Base-by-base conservation (phyloP, 2,329 filamentous ascomycete genomes). In the Corniculantispora saksenae region DNA sequence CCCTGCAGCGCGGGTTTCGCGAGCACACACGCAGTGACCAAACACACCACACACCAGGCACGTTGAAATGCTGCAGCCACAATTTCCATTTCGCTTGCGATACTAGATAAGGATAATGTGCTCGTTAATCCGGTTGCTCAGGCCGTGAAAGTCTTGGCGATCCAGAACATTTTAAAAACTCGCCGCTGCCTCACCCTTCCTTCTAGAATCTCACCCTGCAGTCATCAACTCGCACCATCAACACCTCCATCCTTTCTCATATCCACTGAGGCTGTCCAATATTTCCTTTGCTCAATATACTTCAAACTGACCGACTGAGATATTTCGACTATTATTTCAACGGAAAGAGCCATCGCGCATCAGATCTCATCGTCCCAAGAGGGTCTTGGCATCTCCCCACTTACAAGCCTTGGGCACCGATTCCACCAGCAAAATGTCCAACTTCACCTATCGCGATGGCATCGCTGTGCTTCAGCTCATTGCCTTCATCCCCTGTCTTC, bases 391-490 rank as follows among this genome's bases (percentile, higher is more conserved):
- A 32, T 19, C 45, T 45, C 23, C 23, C 27, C 43, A 48, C 40
- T 17, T 35, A 21, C 27, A 35, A 32, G 10, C 21, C 17, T 38
- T 12, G 19, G 21, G 40, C 3, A 62, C 17, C 48, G 32, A 35
- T 23, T 15, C 19, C 40, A 40, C 9, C 17, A 15, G 45, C 60
- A 66, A 38, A 8, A 67, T 67, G 65, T 35, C 63, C 21, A 56
- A 51, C 27, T 66, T 68, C 13, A 62, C 67, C 17, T 67, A 68
- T 48, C 61, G 67, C n/a, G 65, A 66, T 19, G 67, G 67, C 43
- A 68, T 68, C 32, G 61, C 65, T 5, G 63, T 68, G 48, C 62
- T 68, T 50, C 65, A 67, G 21, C 60, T 68, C 45, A 4, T 68
- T 35, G 66, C 56, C 10, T 68, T 68, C 51, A 53, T 68, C 1